phyloP scores from a whole-genome alignment of 306 rosid species.

The Medicago ruthenica region DNA sequence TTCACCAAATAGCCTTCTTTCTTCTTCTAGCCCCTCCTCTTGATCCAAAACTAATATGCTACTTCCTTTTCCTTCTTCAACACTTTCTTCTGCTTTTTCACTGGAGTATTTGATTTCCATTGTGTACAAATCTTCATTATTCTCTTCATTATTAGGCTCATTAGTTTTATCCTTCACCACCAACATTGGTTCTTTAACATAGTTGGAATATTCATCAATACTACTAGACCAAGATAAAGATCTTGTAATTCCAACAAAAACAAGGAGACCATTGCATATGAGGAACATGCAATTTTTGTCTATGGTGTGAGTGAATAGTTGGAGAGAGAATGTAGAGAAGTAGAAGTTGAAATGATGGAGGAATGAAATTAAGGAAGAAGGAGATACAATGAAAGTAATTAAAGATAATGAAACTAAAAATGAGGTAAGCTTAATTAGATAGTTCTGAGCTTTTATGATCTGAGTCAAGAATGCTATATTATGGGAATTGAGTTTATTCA shows the following conservation, averaged over 20 bases:
- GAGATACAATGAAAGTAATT: conserved; percentile 51
- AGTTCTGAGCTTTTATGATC: conserved; percentile 35
- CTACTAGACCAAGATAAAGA: conserved; percentile 42
- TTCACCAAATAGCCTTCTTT: conserved; percentile 7
- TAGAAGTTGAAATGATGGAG: conserved; percentile 50
- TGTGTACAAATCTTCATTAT: conserved; percentile 30
- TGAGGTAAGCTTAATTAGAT: conserved; percentile 50
- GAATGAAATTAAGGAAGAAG: conserved; percentile 49
- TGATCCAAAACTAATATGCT: conserved; percentile 1
- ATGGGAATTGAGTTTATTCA: conserved; percentile 50
- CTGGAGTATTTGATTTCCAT: not conserved
- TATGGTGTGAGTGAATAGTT: conserved; percentile 61
- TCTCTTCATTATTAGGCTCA: not conserved
- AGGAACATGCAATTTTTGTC: conserved; percentile 79
- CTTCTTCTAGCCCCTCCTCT: conserved; percentile 38
- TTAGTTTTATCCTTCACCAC: not conserved
- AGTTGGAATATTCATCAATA: conserved; percentile 36
- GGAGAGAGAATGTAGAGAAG: conserved; percentile 56
- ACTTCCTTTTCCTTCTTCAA: conserved; percentile 35
- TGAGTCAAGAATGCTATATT: conserved; percentile 36
- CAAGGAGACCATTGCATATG: conserved; percentile 68
- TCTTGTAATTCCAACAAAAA: conserved; percentile 62
- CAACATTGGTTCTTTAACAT: not conserved
- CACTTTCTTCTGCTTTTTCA: conserved; percentile 27
- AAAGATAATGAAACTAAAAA: conserved; percentile 57